A percentile compares a stretch with the other conserved stretches of the same genome.
Evolutionary conservation across 495 filamentous ascomycete genomes (phyloP).

Genomic region (Penicillium bialowiezense): DNA sequence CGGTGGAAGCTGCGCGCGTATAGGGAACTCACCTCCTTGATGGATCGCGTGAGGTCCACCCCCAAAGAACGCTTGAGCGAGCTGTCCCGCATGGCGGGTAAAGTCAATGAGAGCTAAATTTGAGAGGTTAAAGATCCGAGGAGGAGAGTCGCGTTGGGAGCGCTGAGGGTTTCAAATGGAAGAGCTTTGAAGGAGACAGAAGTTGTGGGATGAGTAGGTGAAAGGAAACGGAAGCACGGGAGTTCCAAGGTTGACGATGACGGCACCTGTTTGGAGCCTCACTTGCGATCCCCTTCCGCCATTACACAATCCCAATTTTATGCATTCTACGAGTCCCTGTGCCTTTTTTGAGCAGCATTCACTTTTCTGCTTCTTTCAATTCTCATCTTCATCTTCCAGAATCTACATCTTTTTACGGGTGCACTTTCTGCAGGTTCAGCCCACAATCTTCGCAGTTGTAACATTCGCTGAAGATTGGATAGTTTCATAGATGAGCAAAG

Average conservation of each 20-base stretch:
- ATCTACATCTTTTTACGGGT: too few relatives aligned
- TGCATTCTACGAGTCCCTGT: too few relatives aligned
- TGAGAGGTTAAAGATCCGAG: neutral
- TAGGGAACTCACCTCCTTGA: constrained; percentile 59
- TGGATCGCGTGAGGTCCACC: constrained; percentile 50
- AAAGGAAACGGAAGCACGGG: constrained; percentile 9
- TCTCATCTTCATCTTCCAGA: too few relatives aligned
- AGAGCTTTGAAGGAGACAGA: neutral
- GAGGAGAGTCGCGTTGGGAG: neutral
- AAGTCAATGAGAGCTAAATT: constrained; percentile 5
- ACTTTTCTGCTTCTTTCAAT: too few relatives aligned
- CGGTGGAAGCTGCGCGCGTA: neutral
- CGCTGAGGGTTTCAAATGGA: too few relatives aligned
- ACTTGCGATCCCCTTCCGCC: neutral
- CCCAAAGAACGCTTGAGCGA: constrained; percentile 63
- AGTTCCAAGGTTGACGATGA: constrained; percentile 20
- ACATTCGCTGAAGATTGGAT: too few relatives aligned
- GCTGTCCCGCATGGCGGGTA: constrained; percentile 51
- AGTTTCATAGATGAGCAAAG: too few relatives aligned
- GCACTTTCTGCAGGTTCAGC: too few relatives aligned
- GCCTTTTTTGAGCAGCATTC: too few relatives aligned
- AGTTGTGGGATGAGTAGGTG: neutral
- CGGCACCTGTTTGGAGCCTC: constrained; percentile 15
- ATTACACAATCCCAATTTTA: too few relatives aligned
- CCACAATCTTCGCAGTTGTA: too few relatives aligned